A percentile compares a stretch with the other conserved stretches of the same genome.
These are phyloP conservation scores for Chrysophaeum taylorii DNA, from an alignment of 352 stramenopile genomes.

Conservation along the genomic window DNA sequence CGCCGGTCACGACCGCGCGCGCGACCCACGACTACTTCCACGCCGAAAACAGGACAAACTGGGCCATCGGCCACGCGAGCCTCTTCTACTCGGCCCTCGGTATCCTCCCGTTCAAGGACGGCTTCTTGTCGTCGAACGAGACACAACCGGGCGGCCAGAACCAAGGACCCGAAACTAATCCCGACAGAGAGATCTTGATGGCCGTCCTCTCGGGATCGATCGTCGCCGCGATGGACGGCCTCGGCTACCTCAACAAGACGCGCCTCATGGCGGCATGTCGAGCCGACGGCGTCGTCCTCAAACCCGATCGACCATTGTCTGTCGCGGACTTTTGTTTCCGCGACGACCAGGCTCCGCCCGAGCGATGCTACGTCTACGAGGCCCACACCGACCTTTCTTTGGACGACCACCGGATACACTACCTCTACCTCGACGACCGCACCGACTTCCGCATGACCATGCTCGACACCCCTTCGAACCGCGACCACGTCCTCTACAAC, in stretches of 20 bases:
- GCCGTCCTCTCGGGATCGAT: background rate
- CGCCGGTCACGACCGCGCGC: conserved; percentile 4
- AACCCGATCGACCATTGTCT: conserved; percentile 1
- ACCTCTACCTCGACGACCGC: background rate
- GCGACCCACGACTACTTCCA: conserved; percentile 15
- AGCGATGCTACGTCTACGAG: conserved; percentile 5
- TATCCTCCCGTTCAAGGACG: conserved; percentile 14
- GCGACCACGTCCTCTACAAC: conserved; percentile 6
- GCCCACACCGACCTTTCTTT: background rate
- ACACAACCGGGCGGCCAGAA: background rate
- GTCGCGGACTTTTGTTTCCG: conserved; percentile 4
- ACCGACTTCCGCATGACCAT: background rate
- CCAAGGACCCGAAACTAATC: conserved; percentile 2
- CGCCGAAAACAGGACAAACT: background rate
- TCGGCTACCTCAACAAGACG: background rate
- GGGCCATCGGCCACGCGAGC: background rate
- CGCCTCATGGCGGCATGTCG: background rate
- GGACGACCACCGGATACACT: background rate
- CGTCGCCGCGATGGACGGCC: conserved; percentile 13
- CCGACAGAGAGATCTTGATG: conserved; percentile 9
- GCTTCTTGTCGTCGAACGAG: conserved; percentile 9
- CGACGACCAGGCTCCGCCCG: background rate
- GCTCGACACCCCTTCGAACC: background rate
- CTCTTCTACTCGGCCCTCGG: background rate
- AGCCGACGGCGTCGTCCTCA: background rate